Evolutionary conservation across 352 stramenopile genomes (phyloP).

Genomic region (Pythium periplocum): DNA sequence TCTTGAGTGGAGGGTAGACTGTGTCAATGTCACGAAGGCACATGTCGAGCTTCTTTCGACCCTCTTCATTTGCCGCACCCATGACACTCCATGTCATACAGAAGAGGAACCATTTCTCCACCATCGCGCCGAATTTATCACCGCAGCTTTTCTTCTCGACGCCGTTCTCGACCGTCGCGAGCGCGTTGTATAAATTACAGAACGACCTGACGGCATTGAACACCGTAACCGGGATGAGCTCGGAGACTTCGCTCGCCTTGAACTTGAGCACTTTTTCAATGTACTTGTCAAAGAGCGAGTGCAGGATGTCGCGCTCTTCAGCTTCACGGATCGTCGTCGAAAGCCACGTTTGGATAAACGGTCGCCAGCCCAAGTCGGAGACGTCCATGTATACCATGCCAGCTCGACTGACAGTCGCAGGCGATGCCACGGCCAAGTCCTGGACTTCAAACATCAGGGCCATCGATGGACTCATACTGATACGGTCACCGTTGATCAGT

Average conservation of each 20-base stretch:
- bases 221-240: conserved; percentile 71
- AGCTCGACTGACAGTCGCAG: conserved; percentile 90
- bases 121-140: conserved; percentile 56
- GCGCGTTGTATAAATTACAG: conserved; percentile 81
- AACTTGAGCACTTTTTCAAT: conserved; percentile 68
- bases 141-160: conserved; percentile 54
- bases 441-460: conserved; percentile 94
- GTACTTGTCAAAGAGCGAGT: conserved; percentile 78
- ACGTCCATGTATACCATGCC: conserved; percentile 94
- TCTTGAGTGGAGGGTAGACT: conserved; percentile 89
- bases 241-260: conserved; percentile 53
- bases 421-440: conserved; percentile 91
- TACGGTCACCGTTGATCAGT: conserved; percentile 83
- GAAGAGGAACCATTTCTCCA: conserved; percentile 86
- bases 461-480: conserved; percentile 83
- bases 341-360: conserved; percentile 77
- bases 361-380: conserved; percentile 72
- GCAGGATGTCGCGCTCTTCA: conserved; percentile 69
- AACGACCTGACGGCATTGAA: conserved; percentile 85
- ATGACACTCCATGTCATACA: conserved; percentile 85
- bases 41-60: conserved; percentile 78
- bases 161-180: conserved; percentile 65
- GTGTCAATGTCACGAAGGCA: conserved; percentile 91
- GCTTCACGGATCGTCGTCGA: conserved; percentile 46
- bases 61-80: conserved; percentile 79